Evolutionary conservation across 495 filamentous ascomycete species (phyloP), one percentile per base, ranked within the genome.

Genomic region (Emericellopsis terricola): DNA sequence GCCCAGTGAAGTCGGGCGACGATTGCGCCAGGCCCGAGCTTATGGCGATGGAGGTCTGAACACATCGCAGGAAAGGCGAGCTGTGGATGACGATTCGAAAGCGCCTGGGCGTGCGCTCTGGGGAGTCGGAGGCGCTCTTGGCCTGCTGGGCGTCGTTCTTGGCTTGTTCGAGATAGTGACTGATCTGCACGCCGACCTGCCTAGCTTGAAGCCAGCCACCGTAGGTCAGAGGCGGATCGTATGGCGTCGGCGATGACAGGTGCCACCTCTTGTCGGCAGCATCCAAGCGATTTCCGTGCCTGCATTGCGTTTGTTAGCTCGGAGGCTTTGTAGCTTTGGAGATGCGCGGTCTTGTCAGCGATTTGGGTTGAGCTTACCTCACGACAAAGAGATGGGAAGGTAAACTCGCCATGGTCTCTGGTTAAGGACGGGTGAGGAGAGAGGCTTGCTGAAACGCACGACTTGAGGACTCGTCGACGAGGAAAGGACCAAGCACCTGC

Each of bases 191-290:
- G 3, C 89, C 89, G 2, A 94, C 60, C 7, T 70, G 71, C 39
- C 77, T 76, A 33, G 78, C 73, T 49, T 94, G 87, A 14, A 69
- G 68, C 85, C 86, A 96, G 29, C 89, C 89, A 39, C 83, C 78
- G 48, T 94, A 96, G 11, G 86, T 94, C 30, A 99, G 66, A 28
- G 91, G 89, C 28, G 89, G 81, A 40, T 99, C 87, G 60, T 96
- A 96, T 4, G 89, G 91, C 3, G 81, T 87, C 3, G 85, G 77
- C 3, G 91, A 92, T n/a, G 81, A 76, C 9, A 94, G 64, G 56
- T 94, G 85, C 89, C 89, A 99, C 53, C 83, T 68, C 47, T 81
- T 80, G 59, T 96, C 84, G 39, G 84, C 82, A 29, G 81, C 81
- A 51, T 99, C 89, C 20, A 99, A 73, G 24, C 89, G 76, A 28